These are phyloP conservation scores for Panaeolus papilionaceus DNA, from an alignment of 768 basidiomycete genomes.

Conservation along the genomic window DNA sequence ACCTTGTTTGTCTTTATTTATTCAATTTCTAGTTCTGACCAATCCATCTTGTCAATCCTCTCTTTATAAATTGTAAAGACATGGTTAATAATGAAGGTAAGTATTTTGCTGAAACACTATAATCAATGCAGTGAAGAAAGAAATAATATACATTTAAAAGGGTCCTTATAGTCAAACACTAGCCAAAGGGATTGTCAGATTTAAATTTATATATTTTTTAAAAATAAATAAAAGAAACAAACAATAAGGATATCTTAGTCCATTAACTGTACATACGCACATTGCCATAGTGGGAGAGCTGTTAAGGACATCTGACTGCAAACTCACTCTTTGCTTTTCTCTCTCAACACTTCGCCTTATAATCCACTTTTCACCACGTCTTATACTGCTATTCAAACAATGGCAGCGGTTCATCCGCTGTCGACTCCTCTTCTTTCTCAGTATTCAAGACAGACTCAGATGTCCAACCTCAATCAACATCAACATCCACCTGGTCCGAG, in stretches of 20 bases:
- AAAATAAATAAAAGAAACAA: neutral
- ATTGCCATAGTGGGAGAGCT: slow-evolving; percentile 34
- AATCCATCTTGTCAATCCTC: neutral
- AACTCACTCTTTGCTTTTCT: slow-evolving; percentile 33
- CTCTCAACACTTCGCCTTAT: slow-evolving; percentile 19
- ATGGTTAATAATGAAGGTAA: too few relatives aligned
- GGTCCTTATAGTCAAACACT: too few relatives aligned
- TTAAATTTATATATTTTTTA: neutral
- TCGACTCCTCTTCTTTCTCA: slow-evolving; percentile 66
- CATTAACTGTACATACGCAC: neutral
- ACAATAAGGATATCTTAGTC: neutral
- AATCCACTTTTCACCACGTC: slow-evolving; percentile 56
- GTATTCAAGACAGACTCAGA: slow-evolving; percentile 62
- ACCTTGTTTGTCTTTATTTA: slow-evolving; percentile 48
- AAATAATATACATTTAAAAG: too few relatives aligned
- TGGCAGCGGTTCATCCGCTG: slow-evolving; percentile 77
- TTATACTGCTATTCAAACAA: slow-evolving; percentile 54
- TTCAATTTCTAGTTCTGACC: slow-evolving; percentile 14
- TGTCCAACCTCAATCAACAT: slow-evolving; percentile 46
- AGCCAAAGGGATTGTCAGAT: too few relatives aligned
- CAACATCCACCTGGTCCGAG: slow-evolving; percentile 55
- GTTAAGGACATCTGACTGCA: slow-evolving; percentile 48
- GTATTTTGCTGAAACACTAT: too few relatives aligned
- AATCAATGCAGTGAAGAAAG: too few relatives aligned
- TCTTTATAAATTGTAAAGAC: too few relatives aligned